These are phyloP conservation scores for Beauveria australis DNA, from an alignment of 2,329 filamentous ascomycete species.

Conservation along the genomic window DNA sequence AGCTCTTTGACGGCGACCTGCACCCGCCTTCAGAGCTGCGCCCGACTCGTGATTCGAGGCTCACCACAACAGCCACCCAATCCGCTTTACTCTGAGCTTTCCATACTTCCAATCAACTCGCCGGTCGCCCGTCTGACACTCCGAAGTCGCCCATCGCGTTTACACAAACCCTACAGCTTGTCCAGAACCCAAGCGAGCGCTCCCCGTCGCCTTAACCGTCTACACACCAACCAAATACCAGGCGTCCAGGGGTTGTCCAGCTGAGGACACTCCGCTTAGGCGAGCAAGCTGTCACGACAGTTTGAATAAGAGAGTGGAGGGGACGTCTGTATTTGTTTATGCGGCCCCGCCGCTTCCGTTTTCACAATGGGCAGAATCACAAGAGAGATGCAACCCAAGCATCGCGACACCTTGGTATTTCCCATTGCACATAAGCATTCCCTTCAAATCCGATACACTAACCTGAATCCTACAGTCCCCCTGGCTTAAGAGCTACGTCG, in stretches of 20 bases:
- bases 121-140: background rate
- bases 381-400: constrained; percentile 58
- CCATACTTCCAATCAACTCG: background rate
- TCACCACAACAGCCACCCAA: background rate
- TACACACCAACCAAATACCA: background rate
- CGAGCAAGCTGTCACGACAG: constrained; percentile 30
- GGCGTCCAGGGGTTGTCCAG: constrained; percentile 22
- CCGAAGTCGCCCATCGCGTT: background rate
- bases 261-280: constrained; percentile 24
- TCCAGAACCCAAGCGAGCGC: background rate
- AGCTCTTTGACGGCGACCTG: constrained; percentile 33
- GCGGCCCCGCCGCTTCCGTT: constrained; percentile 52
- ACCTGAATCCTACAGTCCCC: constrained; percentile 56
- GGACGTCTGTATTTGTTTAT: constrained; percentile 38
- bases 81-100: background rate
- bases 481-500: constrained; percentile 75
- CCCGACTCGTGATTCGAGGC: constrained; percentile 8
- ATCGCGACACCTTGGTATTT: constrained; percentile 57
- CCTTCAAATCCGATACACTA: background rate
- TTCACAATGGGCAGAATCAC: constrained; percentile 61
- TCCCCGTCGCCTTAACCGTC: background rate
- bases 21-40: constrained; percentile 29
- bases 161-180: background rate
- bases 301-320: constrained; percentile 45
- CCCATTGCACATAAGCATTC: background rate